Percentiles rank a stretch among this genome's conserved stretches.
Evolutionary conservation across 306 rosid species (phyloP).

Genomic region (Trichosanthes cucumerina): DNA sequence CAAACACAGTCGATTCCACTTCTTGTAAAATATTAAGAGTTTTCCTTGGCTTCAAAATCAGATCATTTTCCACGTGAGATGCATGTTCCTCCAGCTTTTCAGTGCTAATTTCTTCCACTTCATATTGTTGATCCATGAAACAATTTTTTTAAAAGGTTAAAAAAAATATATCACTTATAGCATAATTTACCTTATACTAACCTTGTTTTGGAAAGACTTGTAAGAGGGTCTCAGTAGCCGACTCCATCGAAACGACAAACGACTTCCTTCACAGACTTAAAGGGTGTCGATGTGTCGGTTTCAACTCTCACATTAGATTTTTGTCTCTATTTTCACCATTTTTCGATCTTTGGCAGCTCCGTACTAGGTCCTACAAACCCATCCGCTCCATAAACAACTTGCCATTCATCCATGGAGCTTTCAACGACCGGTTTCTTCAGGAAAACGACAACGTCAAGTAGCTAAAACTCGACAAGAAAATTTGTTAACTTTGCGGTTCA

Average conservation of each 20-base stretch:
- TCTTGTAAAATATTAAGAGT: constrained; percentile 37
- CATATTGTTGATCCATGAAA: constrained; percentile 9
- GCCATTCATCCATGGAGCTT: background rate
- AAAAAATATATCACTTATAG: no score
- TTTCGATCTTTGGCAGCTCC: background rate
- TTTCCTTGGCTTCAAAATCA: constrained; percentile 38
- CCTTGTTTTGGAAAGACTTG: constrained; percentile 27
- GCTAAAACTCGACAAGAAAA: background rate
- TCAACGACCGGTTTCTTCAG: background rate
- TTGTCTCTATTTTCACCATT: background rate
- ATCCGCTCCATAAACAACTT: background rate
- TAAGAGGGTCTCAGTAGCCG: constrained; percentile 61
- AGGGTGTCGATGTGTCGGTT: constrained; percentile 72
- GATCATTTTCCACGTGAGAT: constrained; percentile 34
- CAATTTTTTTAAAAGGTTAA: background rate
- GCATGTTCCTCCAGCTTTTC: constrained; percentile 34
- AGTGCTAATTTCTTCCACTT: constrained; percentile 24
- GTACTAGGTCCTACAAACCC: background rate
- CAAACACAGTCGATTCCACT: constrained; percentile 30
- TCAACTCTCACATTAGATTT: constrained; percentile 29
- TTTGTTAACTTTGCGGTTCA: background rate
- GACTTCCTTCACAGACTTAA: constrained; percentile 76
- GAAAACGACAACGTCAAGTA: background rate
- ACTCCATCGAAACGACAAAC: constrained; percentile 59
- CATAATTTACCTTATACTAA: no score